These are phyloP conservation scores for Harringtonia lauricola DNA, from an alignment of 2,329 filamentous ascomycete genomes.

Conservation along the genomic window DNA sequence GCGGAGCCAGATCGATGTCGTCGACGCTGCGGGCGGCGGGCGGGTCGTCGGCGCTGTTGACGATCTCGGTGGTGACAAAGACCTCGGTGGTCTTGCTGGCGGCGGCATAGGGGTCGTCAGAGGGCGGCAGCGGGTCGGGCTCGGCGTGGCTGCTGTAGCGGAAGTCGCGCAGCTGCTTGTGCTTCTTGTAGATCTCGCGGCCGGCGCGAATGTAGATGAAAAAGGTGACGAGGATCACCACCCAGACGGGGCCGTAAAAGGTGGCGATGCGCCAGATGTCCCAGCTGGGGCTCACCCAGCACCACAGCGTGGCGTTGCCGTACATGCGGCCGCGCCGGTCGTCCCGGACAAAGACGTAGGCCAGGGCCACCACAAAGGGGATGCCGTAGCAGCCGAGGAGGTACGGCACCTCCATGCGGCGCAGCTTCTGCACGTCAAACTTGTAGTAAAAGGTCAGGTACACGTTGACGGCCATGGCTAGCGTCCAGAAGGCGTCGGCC, in stretches of 20 bases:
- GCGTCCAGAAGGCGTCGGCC: conserved; percentile 64
- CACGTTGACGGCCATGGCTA: conserved; percentile 77
- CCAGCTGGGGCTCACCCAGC: conserved; percentile 60
- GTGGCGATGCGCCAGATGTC: conserved; percentile 61
- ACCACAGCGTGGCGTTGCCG: conserved; percentile 69
- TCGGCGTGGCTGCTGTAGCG: conserved; percentile 39
- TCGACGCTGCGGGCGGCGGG: too few relatives aligned
- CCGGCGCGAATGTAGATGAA: conserved; percentile 58
- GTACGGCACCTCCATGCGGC: conserved; percentile 60
- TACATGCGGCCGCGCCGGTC: conserved; percentile 45
- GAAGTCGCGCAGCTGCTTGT: conserved; percentile 48
- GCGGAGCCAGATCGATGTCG: conserved; percentile 22
- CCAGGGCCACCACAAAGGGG: conserved; percentile 56
- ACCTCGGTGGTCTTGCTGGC: conserved; percentile 51
- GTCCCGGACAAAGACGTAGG: conserved; percentile 53
- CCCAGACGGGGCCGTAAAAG: conserved; percentile 66
- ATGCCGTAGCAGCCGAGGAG: conserved; percentile 60
- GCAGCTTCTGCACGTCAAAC: conserved; percentile 53
- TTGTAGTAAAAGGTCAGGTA: conserved; percentile 71
- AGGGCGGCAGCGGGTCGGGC: conserved; percentile 24
- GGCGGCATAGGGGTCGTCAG: conserved; percentile 34
- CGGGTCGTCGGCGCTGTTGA: conserved; percentile 10
- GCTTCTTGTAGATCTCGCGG: conserved; percentile 54
- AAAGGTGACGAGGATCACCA: conserved; percentile 49
- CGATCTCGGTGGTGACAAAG: conserved; percentile 44